These are phyloP conservation scores for Cardamine chenopodiifolia DNA, from an alignment of 345 rosid species.

Conservation along the genomic window DNA sequence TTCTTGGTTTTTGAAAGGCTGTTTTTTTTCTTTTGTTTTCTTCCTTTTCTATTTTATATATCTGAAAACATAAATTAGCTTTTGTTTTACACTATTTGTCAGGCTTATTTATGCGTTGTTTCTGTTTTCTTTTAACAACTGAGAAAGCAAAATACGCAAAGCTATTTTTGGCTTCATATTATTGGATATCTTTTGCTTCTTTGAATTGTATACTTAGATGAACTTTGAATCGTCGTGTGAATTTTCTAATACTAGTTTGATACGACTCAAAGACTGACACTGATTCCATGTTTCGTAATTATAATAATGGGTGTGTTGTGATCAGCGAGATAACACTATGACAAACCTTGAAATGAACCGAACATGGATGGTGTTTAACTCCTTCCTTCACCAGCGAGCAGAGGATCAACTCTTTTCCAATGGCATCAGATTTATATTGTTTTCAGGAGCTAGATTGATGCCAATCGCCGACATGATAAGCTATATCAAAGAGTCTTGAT, in stretches of 20 bases:
- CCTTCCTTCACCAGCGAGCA: too few species aligned
- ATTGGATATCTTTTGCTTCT: constrained; percentile 7
- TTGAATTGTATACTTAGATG: constrained; percentile 4
- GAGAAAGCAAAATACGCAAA: constrained; percentile 1
- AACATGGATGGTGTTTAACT: too few species aligned
- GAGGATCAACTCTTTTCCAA: too few species aligned
- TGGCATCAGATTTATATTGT: too few species aligned
- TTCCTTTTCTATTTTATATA: constrained; percentile 4
- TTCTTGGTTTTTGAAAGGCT: constrained; percentile 26
- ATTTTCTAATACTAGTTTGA: background rate
- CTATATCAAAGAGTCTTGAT: background rate
- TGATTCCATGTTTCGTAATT: background rate
- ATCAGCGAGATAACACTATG: background rate
- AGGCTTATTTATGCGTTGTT: constrained; percentile 20
- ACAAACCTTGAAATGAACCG: background rate
- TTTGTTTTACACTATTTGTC: constrained; percentile 13
- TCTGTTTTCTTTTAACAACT: constrained; percentile 13
- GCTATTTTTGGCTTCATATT: background rate
- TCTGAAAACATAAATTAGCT: constrained; percentile 19
- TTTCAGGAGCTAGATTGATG: too few species aligned
- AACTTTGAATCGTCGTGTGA: background rate
- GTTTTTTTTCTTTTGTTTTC: background rate
- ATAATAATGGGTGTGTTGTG: too few species aligned
- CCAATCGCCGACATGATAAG: background rate
- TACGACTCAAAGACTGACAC: background rate